Conservation (phyloP, 2,329 filamentous ascomycete genomes). For the Arthrobotrys megalospora region DNA sequence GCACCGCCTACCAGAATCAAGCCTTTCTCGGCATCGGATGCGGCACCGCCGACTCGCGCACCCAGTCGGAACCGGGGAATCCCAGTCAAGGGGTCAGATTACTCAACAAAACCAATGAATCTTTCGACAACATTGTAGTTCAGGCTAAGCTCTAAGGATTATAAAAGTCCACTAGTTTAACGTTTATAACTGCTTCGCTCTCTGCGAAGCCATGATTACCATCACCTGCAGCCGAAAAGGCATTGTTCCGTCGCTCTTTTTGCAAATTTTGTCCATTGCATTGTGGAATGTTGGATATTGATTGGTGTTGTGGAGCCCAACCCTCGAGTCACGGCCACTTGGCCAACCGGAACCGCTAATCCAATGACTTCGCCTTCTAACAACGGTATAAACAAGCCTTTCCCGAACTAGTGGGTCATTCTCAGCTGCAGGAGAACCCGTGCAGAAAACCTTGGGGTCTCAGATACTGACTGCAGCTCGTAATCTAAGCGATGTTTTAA, state of each 20-base stretch:
- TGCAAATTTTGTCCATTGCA: too few species aligned
- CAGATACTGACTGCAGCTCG: slow-evolving; percentile 16
- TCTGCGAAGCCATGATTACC: too few species aligned
- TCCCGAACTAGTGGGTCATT: not conserved
- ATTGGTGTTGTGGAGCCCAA: too few species aligned
- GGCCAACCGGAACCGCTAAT: not conserved
- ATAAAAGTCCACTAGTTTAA: too few species aligned
- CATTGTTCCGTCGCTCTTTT: too few species aligned
- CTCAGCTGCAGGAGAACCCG: slow-evolving; percentile 12
- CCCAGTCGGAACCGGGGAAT: slow-evolving; percentile 11
- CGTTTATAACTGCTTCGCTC: too few species aligned
- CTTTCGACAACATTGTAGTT: not conserved
- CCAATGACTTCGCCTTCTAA: not conserved
- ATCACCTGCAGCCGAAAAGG: too few species aligned
- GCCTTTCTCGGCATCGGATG: slow-evolving; percentile 24
- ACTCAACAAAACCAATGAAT: slow-evolving; percentile 19
- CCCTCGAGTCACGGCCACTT: too few species aligned
- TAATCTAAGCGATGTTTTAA: slow-evolving; percentile 21
- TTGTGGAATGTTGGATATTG: too few species aligned
- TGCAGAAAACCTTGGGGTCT: not conserved
- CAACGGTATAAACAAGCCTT: not conserved
- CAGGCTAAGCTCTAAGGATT: slow-evolving; percentile 2
- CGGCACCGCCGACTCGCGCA: not conserved
- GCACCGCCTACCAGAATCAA: not conserved
- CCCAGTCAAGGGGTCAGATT: not conserved